Conservation (phyloP, 176 grass and related monocot species). For the Phoenix roebelenii region DNA sequence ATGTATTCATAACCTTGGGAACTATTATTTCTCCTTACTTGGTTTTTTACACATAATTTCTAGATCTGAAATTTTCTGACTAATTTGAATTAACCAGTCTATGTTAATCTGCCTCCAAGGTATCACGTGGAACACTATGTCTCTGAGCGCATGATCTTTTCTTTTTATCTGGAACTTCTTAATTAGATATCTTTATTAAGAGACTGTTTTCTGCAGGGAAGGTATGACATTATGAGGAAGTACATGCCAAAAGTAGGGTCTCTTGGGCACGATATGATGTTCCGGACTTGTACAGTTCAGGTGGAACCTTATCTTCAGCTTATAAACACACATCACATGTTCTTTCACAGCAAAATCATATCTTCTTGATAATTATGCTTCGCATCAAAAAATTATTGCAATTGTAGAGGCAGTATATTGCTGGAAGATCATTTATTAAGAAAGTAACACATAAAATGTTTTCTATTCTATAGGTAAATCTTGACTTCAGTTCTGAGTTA, state of each 20-base stretch:
- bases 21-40: too few relatives aligned
- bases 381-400: neutral
- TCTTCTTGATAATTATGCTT: neutral
- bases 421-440: neutral
- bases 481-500: constrained; percentile 93
- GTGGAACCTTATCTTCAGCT: constrained; percentile 10
- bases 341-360: neutral
- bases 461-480: constrained; percentile 63
- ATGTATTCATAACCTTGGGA: too few relatives aligned
- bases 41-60: too few relatives aligned
- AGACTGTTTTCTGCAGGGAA: constrained; percentile 40
- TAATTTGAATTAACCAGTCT: too few relatives aligned
- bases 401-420: neutral
- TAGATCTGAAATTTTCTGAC: too few relatives aligned
- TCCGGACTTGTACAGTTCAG: constrained; percentile 96
- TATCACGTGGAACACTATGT: too few relatives aligned
- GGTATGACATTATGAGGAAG: constrained; percentile 90
- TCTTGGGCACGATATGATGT: constrained; percentile 98
- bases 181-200: too few relatives aligned
- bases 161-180: too few relatives aligned
- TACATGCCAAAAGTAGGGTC: constrained; percentile 99
- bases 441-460: constrained; percentile 17
- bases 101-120: too few relatives aligned
- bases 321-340: neutral
- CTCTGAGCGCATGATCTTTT: too few relatives aligned